Base-by-base conservation (phyloP, 2,329 filamentous ascomycete genomes). In the Periconia sp. region DNA sequence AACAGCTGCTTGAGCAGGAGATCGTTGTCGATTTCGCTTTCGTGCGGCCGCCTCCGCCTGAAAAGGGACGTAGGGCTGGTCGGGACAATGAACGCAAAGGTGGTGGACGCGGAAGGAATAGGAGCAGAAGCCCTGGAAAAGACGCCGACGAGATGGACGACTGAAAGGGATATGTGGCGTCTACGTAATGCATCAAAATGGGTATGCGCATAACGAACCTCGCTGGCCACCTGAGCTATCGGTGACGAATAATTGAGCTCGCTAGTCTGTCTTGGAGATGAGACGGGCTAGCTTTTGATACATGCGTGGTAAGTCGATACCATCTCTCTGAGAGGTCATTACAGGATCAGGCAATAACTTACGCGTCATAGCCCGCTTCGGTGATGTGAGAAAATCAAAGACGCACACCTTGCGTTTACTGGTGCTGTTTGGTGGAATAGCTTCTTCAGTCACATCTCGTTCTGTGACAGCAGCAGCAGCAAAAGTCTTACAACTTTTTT, bases 1-100 rank as follows among this genome's bases (percentile, higher is more conserved):
- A 86, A 41, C 90, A 92, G 74, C 78, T 94, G 52, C 82, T 94
- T 43, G 90, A 94, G 64, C 90, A 94, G 80, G 91, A 87, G 8
- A 82, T 94, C 59, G 78, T 83, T 54, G 90, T 93, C 56, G 90
- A 94, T 76, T 94, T 92, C 74, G 91, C 90, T 1, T 94, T 94
- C 70, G 90, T 94, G 54, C 80, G 90, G 46, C 90, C 90, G 53
- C 90, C 90, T 15, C 88, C 73, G 3, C 54, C 60, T 7, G 82
- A 79, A 52, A 86, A 86, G 70, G 77, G 64, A 30, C 66, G 67
- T 23, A 62, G 70, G 37, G 41, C 46, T 63, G 62, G 67, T 53
- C 68, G 60, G 62, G 68, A 69, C 42, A 61, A 66, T 33, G 69
- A 69, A 33, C 63, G 65, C 56, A 65, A 64, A 57, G 68, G 64